These are phyloP conservation scores for Metschnikowia lachancei DNA, from an alignment of 805 yeast species.

Conservation along the genomic window DNA sequence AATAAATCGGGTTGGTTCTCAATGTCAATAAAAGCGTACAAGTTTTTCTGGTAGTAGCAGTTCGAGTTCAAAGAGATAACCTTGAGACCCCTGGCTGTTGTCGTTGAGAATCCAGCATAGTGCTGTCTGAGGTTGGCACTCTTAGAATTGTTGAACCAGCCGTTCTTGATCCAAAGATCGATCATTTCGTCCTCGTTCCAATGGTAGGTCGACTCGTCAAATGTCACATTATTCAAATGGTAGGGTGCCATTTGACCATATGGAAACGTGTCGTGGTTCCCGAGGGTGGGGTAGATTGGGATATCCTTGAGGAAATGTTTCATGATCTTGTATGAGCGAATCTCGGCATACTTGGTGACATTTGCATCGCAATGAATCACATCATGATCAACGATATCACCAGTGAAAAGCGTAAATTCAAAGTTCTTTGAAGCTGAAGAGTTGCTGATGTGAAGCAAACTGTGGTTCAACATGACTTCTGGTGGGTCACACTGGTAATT, in stretches of 20 bases:
- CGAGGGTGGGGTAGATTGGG: constrained; percentile 62
- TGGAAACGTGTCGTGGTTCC: constrained; percentile 74
- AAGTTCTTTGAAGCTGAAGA: constrained; percentile 35
- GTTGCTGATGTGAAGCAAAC: constrained; percentile 46
- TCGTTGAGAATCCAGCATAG: constrained; percentile 60
- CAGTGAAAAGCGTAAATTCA: constrained; percentile 67
- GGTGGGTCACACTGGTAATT: constrained; percentile 67
- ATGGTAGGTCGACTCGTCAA: constrained; percentile 26
- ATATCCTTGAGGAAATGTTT: constrained; percentile 49
- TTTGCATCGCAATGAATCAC: constrained; percentile 51
- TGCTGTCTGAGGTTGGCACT: constrained; percentile 38
- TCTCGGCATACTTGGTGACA: constrained; percentile 68
- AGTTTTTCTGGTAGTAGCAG: constrained; percentile 61
- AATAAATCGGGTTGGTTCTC: constrained; percentile 57
- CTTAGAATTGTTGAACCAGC: constrained; percentile 33
- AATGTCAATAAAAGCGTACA: constrained; percentile 50
- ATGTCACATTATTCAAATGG: constrained; percentile 15
- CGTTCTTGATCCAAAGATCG: constrained; percentile 36
- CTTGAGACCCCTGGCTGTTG: constrained; percentile 48
- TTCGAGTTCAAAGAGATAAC: constrained; percentile 53
- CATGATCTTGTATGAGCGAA: constrained; percentile 62
- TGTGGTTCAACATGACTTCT: constrained; percentile 55
- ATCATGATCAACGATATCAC: constrained; percentile 72
- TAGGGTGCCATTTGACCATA: constrained; percentile 64
- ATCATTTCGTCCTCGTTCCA: constrained; percentile 40